Evolutionary conservation across 129 eudicot genomes (phyloP).

Genomic region (Flaveria linearis): DNA sequence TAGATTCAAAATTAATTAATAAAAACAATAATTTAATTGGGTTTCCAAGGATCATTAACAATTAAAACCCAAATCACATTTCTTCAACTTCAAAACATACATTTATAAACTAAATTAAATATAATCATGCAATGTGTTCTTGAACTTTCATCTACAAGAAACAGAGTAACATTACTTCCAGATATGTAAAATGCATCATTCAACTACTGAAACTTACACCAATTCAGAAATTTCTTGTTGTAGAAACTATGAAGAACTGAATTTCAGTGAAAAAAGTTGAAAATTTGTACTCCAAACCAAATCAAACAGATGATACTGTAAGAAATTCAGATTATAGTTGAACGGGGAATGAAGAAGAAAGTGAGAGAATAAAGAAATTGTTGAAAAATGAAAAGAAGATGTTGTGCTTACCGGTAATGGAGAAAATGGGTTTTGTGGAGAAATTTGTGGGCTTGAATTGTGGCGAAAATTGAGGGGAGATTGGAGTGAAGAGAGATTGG

Average conservation of each 20-base stretch:
- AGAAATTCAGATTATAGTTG: constrained; percentile 1
- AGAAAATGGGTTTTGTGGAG: constrained; percentile 26
- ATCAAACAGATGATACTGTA: not conserved
- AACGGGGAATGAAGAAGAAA: not conserved
- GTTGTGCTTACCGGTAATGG: constrained; percentile 39
- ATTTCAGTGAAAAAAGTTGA: not conserved
- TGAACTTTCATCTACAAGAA: not conserved
- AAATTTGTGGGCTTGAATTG: constrained; percentile 45
- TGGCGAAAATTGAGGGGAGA: constrained; percentile 51
- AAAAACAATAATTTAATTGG: not conserved
- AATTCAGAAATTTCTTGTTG: not conserved
- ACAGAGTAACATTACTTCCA: not conserved
- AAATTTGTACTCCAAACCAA: not conserved
- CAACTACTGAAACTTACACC: not conserved
- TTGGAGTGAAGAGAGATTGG: constrained; percentile 29
- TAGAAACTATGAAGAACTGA: not conserved
- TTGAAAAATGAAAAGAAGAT: not conserved
- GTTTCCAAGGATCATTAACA: not conserved
- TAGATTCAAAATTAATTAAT: not conserved
- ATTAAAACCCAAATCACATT: not conserved
- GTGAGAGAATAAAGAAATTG: not conserved
- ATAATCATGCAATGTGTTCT: constrained; percentile 9
- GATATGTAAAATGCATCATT: not conserved
- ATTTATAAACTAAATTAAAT: not conserved
- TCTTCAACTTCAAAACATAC: constrained; percentile 1